Conservation (phyloP, 306 rosid species). For the Gastrolobium bilobum region DNA sequence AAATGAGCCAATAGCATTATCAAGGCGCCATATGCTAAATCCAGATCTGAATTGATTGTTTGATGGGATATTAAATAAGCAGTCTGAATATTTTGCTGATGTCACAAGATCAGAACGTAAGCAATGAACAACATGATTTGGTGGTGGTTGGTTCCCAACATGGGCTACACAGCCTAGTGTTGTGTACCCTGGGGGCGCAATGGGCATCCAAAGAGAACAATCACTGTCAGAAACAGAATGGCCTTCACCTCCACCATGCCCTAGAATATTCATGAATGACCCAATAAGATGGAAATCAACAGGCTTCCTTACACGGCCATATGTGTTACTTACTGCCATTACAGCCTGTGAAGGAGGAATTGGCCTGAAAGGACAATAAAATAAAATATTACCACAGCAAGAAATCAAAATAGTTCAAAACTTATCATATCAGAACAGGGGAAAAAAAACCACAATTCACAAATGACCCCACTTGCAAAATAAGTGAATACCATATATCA, state of each 20-base stretch:
- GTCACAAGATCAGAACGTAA: conserved; percentile 91
- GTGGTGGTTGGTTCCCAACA: conserved; percentile 81
- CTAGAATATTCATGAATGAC: conserved; percentile 72
- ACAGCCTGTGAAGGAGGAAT: conserved; percentile 96
- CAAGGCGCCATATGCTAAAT: conserved; percentile 95
- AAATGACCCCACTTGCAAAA: conserved; percentile 14
- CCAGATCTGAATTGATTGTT: conserved; percentile 66
- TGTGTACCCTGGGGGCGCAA: conserved; percentile 89
- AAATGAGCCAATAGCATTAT: conserved; percentile 89
- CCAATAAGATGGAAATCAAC: conserved; percentile 82
- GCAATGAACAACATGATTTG: conserved; percentile 82
- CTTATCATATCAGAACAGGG: background rate
- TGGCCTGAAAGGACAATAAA: conserved; percentile 70
- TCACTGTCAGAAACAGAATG: conserved; percentile 59
- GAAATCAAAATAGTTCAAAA: conserved; percentile 18
- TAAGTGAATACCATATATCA: background rate
- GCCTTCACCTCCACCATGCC: conserved; percentile 57
- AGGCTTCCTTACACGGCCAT: conserved; percentile 94
- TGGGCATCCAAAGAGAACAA: conserved; percentile 96
- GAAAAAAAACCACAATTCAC: conserved; percentile 3
- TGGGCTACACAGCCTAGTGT: conserved; percentile 89
- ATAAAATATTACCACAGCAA: conserved; percentile 26
- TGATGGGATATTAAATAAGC: conserved; percentile 66
- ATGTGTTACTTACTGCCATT: conserved; percentile 89
- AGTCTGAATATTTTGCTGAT: conserved; percentile 78